phyloP scores from a whole-genome alignment of 805 yeast genomes.

The Kockiozyma suomiensis region DNA sequence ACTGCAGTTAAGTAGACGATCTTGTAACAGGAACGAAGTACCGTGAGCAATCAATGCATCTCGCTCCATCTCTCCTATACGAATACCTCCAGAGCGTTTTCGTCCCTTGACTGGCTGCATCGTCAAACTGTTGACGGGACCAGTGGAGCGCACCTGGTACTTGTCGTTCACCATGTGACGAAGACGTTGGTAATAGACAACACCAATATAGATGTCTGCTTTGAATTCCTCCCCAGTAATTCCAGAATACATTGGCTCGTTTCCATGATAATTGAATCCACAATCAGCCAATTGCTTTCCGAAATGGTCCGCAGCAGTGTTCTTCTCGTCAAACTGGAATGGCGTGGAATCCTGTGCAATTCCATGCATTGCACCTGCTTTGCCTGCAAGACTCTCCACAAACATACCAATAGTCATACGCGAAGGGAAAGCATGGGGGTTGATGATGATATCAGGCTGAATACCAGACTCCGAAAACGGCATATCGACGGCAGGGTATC shows the following conservation, averaged over 20 bases:
- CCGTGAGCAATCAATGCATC: slow-evolving; percentile 99
- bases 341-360: slow-evolving; percentile 97
- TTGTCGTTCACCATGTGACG: slow-evolving; percentile 99
- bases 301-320: slow-evolving; percentile 96
- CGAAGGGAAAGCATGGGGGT: slow-evolving; percentile 99
- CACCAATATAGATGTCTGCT: slow-evolving; percentile 94
- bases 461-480: slow-evolving; percentile 96
- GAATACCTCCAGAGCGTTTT: slow-evolving; percentile 98
- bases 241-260: slow-evolving; percentile 98
- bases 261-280: slow-evolving; percentile 97
- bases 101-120: slow-evolving; percentile 99
- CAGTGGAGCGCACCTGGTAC: slow-evolving; percentile 98
- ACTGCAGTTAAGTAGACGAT: slow-evolving; percentile 89
- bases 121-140: slow-evolving; percentile 94
- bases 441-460: slow-evolving; percentile 95
- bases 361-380: slow-evolving; percentile 97
- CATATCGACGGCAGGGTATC: slow-evolving; percentile 97
- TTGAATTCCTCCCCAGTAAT: slow-evolving; percentile 97
- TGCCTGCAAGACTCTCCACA: slow-evolving; percentile 97
- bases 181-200: slow-evolving; percentile 95
- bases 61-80: slow-evolving; percentile 99
- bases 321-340: slow-evolving; percentile 86
- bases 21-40: slow-evolving; percentile 91
- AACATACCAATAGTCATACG: slow-evolving; percentile 99
- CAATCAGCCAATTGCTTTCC: slow-evolving; percentile 87